These are phyloP conservation scores for Boletus mariae DNA, from an alignment of 1,284 basidiomycete species.

Conservation along the genomic window DNA sequence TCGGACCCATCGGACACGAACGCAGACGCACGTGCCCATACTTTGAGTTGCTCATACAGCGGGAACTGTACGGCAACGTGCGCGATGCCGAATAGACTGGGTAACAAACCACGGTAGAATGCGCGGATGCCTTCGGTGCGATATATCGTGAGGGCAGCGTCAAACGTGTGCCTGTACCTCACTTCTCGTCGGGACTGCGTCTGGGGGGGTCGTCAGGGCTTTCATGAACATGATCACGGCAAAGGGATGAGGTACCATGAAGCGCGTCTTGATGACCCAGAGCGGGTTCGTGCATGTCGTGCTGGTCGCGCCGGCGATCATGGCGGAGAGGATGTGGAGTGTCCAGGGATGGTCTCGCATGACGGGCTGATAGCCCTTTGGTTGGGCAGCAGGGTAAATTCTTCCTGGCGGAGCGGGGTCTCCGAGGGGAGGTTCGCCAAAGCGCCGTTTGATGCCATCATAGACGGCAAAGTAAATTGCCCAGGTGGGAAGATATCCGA, in stretches of 20 bases:
- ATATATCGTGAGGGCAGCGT: slow-evolving; percentile 85
- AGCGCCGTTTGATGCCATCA: slow-evolving; percentile 83
- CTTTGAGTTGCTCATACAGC: slow-evolving; percentile 89
- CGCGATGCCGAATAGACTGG: slow-evolving; percentile 83
- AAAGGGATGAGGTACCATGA: slow-evolving; percentile 65
- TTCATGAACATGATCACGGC: neutral
- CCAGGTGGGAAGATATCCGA: slow-evolving; percentile 96
- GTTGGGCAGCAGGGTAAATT: slow-evolving; percentile 76
- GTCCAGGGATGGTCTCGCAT: slow-evolving; percentile 77
- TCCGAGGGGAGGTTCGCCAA: slow-evolving; percentile 64
- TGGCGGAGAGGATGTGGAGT: slow-evolving; percentile 86
- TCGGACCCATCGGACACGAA: neutral
- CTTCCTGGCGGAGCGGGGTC: slow-evolving; percentile 37
- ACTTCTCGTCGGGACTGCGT: slow-evolving; percentile 73
- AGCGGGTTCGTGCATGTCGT: slow-evolving; percentile 90
- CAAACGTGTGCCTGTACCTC: slow-evolving; percentile 82
- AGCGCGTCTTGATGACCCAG: slow-evolving; percentile 97
- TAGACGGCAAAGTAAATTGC: slow-evolving; percentile 98
- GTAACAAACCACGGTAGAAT: slow-evolving; percentile 89
- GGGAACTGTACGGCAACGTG: slow-evolving; percentile 97
- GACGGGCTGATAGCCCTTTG: slow-evolving; percentile 75
- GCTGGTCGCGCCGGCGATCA: slow-evolving; percentile 87
- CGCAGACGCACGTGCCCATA: slow-evolving; percentile 67
- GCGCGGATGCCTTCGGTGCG: slow-evolving; percentile 78
- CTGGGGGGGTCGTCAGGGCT: slow-evolving; percentile 35